Base-by-base conservation (phyloP, 306 rosid genomes). In the Echinosophora koreensis region DNA sequence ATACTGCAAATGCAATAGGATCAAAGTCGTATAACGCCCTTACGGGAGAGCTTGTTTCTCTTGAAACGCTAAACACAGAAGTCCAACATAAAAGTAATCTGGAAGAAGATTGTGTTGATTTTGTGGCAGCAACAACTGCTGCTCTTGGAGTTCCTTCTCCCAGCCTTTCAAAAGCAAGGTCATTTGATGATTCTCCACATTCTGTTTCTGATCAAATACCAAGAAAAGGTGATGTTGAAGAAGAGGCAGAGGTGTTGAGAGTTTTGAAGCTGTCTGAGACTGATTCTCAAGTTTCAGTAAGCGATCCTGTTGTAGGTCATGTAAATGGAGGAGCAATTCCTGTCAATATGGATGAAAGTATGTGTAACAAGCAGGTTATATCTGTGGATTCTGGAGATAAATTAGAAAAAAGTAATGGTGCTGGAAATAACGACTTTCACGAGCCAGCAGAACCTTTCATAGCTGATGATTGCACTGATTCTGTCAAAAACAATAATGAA, bases 61-160 rank as follows among this genome's bases (percentile, higher is more conserved):
- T 96, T 82, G 99, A 96, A 82, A 87, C 98, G 60, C 81, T 35
- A 76, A 88, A 84, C 49, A 78, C 83, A 83, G 90, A 84, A 64
- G 66, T 39, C 73, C 83, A 81, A 49, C 44, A 35, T 64, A 84
- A 85, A 57, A 88, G 72, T 62, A 85, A 41, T 73, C 71, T 66
- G 17, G 98, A 92, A 86, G 99, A 96, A 81, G 98, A 93, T 86
- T 83, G 84, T 73, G 90, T 96, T 66, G 99, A 96, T 88, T 96
- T 96, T 85, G 97, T 76, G 74, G 99, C 99, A 52, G 99, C 99
- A 81, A 96, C 99, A 75, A 88, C 98, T 77, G 99, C 99, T 80
- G 79, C 93, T 17, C 90, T 96, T 56, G 98, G 99, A 15, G 98
- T 96, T 71, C 99, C 99, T 80, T 93, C 99, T 66, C 99, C 99